Evolutionary conservation across 192 early-diverging fungal genomes (phyloP), one percentile per base, ranked within the genome.

Genomic region (Linnemannia hyalina): DNA sequence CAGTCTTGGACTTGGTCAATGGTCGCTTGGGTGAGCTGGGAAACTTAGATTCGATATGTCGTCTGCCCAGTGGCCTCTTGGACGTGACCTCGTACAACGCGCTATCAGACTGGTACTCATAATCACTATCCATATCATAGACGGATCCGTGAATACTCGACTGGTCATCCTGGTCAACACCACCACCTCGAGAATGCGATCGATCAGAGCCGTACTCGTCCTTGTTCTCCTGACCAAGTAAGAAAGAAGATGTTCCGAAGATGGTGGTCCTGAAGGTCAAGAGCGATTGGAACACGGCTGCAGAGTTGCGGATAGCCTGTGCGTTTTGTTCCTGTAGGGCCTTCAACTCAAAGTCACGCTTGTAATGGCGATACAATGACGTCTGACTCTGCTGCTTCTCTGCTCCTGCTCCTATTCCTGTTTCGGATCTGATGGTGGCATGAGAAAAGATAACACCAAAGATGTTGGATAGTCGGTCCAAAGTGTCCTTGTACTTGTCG

Each of bases 281-380:
- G 49, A 81, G n/a, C 15, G 15, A 42, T 13, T 44, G 65, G 20
- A 81, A 70, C 1, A 81, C 80, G 1, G 71, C 74, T 35, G 55
- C 46, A 16, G 68, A 65, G 6, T 81, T 41, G 4, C 29, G 73
- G 3, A 47, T 41, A 7, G 35, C 46, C 4, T 36, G 13, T 7
- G 22, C 36, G 6, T 38, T 52, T 10, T 76, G 10, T 36, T 76
- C 74, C 40, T 81, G 73, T 6, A 75, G 10, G 10, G 46, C 80
- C 35, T 75, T 81, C 11, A 29, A 49, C 52, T 81, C 80, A 76
- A 76, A 70, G 54, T 70, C 68, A 23, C 55, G 63, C 54, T 76
- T 70, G 80, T 75, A 81, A 74, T 81, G 68, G 38, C 74, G 74
- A 38, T 81, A 81, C 15, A 81, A 52, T 18, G 74, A 81, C 9